phyloP scores from a whole-genome alignment of 2,329 filamentous ascomycete species.

The Tricladium varicosporioides region DNA sequence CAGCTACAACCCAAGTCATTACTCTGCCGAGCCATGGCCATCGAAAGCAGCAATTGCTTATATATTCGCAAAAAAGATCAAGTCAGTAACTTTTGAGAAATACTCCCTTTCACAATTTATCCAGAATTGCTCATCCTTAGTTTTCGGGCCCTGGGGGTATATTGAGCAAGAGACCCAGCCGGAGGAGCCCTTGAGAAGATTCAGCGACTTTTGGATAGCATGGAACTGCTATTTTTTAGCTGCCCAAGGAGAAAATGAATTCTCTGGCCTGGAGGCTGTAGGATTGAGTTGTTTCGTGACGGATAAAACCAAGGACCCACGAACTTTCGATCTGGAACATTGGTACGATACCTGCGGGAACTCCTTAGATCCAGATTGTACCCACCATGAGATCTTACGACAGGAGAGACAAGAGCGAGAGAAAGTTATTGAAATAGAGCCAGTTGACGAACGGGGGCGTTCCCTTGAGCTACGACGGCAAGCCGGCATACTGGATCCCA shows the following conservation, averaged over 20 bases:
- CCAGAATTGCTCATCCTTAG: conserved; percentile 2
- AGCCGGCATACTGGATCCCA: neutral
- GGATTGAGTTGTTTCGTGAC: neutral
- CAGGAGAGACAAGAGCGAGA: neutral
- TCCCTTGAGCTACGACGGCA: neutral
- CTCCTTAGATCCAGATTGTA: neutral
- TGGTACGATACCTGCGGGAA: conserved; percentile 8
- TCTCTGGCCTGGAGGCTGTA: neutral
- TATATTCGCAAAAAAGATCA: conserved; percentile 3
- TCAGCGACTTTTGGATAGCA: conserved; percentile 11
- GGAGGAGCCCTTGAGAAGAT: neutral
- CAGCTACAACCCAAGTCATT: neutral
- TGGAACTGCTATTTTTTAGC: conserved; percentile 7
- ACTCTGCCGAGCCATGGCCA: conserved; percentile 8
- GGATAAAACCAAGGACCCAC: conserved; percentile 2
- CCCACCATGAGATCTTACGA: conserved; percentile 3
- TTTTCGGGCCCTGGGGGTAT: conserved; percentile 6
- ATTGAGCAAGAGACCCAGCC: conserved; percentile 3
- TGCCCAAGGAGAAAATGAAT: conserved; percentile 5
- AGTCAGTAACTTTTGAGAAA: conserved; percentile 3
- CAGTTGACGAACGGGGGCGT: neutral
- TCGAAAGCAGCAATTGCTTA: conserved; percentile 7
- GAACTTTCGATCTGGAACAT: conserved; percentile 5
- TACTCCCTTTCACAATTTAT: conserved; percentile 10
- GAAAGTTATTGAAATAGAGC: neutral